phyloP scores from a whole-genome alignment of 768 basidiomycete genomes.

The Boletus sp. region DNA sequence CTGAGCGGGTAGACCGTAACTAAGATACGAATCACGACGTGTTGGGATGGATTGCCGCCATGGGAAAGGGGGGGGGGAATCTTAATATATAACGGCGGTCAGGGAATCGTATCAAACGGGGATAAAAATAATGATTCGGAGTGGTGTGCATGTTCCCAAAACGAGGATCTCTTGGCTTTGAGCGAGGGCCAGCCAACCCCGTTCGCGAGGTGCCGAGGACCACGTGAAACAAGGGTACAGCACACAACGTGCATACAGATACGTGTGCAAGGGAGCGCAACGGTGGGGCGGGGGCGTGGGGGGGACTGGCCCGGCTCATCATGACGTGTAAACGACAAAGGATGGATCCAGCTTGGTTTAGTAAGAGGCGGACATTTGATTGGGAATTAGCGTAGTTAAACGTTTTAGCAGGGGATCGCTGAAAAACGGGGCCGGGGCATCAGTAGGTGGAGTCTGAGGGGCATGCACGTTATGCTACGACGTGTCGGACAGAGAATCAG shows the following conservation, averaged over 20 bases:
- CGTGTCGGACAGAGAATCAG: too few relatives aligned
- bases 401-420: slow-evolving; percentile 28
- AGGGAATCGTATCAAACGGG: slow-evolving; percentile 15
- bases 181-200: slow-evolving; percentile 4
- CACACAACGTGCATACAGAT: background rate
- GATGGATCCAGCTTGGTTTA: slow-evolving; percentile 1
- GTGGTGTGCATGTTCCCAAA: slow-evolving; percentile 11
- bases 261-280: background rate
- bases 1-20: slow-evolving; percentile 16
- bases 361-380: slow-evolving; percentile 26
- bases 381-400: slow-evolving; percentile 32
- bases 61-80: slow-evolving; percentile 17
- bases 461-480: background rate
- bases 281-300: slow-evolving; percentile 4
- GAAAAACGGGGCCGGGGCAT: slow-evolving; percentile 13
- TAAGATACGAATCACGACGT: slow-evolving; percentile 20
- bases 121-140: slow-evolving; percentile 14
- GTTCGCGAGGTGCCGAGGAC: slow-evolving; percentile 25
- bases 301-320: background rate
- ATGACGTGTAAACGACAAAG: slow-evolving; percentile 20
- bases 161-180: slow-evolving; percentile 5
- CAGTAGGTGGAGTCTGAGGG: background rate
- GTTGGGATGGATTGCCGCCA: slow-evolving; percentile 15
- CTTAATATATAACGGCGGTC: slow-evolving; percentile 10
- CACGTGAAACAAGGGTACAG: slow-evolving; percentile 19